These are phyloP conservation scores for Gymnopilus junonius DNA, from an alignment of 768 basidiomycete species.

Conservation along the genomic window DNA sequence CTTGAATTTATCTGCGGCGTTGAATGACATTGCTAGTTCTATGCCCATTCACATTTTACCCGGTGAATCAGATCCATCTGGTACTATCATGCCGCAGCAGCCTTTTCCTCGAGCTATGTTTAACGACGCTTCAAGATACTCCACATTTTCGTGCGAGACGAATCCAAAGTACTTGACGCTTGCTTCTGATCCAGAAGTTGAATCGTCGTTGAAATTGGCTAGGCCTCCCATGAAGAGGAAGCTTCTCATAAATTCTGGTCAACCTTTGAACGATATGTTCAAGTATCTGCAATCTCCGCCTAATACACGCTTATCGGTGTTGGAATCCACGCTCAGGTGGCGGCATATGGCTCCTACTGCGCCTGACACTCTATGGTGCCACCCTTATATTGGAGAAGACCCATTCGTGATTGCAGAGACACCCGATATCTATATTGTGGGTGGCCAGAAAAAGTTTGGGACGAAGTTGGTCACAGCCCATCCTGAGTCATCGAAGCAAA, in stretches of 20 bases:
- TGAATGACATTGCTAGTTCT: slow-evolving; percentile 75
- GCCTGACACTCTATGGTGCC: slow-evolving; percentile 98
- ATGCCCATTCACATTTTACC: slow-evolving; percentile 90
- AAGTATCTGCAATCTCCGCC: slow-evolving; percentile 83
- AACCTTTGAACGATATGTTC: slow-evolving; percentile 93
- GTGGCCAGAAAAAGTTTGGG: slow-evolving; percentile 84
- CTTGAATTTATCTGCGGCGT: slow-evolving; percentile 64
- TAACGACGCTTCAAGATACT: slow-evolving; percentile 58
- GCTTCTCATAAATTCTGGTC: slow-evolving; percentile 87
- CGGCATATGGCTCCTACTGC: slow-evolving; percentile 98
- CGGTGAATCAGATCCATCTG: slow-evolving; percentile 87
- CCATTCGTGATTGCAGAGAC: slow-evolving; percentile 89
- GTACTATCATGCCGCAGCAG: slow-evolving; percentile 91
- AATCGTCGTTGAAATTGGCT: slow-evolving; percentile 20
- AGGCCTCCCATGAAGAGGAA: slow-evolving; percentile 46
- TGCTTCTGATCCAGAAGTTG: slow-evolving; percentile 44
- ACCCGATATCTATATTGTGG: slow-evolving; percentile 92
- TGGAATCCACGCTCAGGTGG: slow-evolving; percentile 86
- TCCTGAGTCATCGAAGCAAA: slow-evolving; percentile 33
- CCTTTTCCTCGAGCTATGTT: slow-evolving; percentile 93
- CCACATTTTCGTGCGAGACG: slow-evolving; percentile 77
- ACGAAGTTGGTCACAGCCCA: slow-evolving; percentile 65
- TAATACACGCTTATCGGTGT: slow-evolving; percentile 72
- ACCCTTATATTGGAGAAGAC: slow-evolving; percentile 86
- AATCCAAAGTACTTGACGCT: slow-evolving; percentile 89